These are phyloP conservation scores for Fraxinus velutina DNA, from an alignment of 305 asterid species.

Conservation along the genomic window DNA sequence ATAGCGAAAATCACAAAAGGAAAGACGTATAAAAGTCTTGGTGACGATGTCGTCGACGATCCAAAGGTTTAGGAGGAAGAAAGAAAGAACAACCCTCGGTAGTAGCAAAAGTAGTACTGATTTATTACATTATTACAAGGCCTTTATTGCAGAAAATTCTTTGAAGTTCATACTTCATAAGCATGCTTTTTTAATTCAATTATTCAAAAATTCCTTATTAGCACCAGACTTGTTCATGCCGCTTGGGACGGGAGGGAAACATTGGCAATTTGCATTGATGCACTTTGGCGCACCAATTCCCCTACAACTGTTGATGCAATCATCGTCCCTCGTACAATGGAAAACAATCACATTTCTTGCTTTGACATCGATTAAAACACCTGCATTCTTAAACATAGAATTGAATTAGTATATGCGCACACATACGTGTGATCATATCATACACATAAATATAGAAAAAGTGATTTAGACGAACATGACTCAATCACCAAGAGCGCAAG, in stretches of 20 bases:
- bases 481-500: background rate
- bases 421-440: background rate
- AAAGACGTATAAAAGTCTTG: background rate
- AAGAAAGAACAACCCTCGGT: too few species aligned
- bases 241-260: background rate
- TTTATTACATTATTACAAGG: too few species aligned
- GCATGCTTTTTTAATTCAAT: background rate
- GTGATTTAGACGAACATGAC: background rate
- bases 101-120: too few species aligned
- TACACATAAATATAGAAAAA: background rate
- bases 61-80: too few species aligned
- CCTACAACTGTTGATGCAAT: background rate
- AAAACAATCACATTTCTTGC: background rate
- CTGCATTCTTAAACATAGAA: background rate
- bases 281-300: background rate
- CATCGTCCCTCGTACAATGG: background rate
- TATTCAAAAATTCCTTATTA: background rate
- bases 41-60: background rate
- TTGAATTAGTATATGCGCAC: background rate
- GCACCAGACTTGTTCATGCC: background rate
- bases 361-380: background rate
- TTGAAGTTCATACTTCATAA: background rate
- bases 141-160: too few species aligned
- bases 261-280: background rate
- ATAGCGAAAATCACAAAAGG: background rate